Evolutionary conservation across 2,329 filamentous ascomycete species (phyloP).

Genomic region (Mollisia scopiformis): DNA sequence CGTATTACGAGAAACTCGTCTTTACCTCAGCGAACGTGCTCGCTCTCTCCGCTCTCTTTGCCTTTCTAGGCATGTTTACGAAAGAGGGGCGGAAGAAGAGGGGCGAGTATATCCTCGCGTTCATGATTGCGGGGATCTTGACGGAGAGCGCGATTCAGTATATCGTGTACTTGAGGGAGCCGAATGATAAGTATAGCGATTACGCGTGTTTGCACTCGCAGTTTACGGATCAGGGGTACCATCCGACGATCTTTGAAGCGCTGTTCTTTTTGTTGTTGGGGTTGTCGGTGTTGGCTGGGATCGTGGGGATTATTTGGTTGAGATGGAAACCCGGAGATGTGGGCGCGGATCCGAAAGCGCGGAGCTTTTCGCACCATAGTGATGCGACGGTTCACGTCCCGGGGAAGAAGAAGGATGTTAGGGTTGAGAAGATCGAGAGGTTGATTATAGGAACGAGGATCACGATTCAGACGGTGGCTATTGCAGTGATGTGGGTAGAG

Average conservation of each 20-base stretch:
- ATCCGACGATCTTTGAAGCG: slow-evolving; percentile 15
- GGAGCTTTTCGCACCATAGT: not conserved
- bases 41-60: slow-evolving; percentile 10
- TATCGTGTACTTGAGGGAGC: slow-evolving; percentile 14
- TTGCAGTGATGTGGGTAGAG: slow-evolving; percentile 17
- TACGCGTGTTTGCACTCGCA: slow-evolving; percentile 11
- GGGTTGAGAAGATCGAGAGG: not conserved
- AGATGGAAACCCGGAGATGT: not conserved
- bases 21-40: slow-evolving; percentile 13
- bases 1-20: slow-evolving; percentile 15
- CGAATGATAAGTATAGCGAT: slow-evolving; percentile 11
- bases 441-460: slow-evolving; percentile 4
- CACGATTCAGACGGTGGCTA: slow-evolving; percentile 10
- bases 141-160: slow-evolving; percentile 17
- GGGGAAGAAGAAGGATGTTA: not conserved
- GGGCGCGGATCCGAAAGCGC: too few species aligned
- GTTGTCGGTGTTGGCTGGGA: slow-evolving; percentile 9
- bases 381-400: not conserved
- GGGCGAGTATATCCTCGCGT: slow-evolving; percentile 6
- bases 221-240: slow-evolving; percentile 11
- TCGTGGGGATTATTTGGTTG: slow-evolving; percentile 12
- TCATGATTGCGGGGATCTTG: slow-evolving; percentile 9
- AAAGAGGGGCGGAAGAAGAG: slow-evolving; percentile 2
- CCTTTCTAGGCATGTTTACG: slow-evolving; percentile 11
- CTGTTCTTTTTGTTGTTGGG: slow-evolving; percentile 14